Evolutionary conservation across 768 basidiomycete genomes (phyloP).

Genomic region (Pleurotus eryngii): DNA sequence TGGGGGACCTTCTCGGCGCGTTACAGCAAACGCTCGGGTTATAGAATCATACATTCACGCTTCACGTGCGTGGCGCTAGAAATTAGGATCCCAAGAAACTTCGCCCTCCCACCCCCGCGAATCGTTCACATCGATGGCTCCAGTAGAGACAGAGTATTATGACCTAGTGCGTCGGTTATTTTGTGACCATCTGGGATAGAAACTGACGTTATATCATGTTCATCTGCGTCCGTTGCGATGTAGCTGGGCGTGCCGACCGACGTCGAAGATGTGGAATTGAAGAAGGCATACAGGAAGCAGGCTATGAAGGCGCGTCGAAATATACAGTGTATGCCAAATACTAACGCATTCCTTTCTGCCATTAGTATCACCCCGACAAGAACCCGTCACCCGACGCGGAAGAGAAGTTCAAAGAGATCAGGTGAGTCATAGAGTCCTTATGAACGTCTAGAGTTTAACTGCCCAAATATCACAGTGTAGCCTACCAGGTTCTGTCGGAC

Average conservation of each 20-base stretch:
- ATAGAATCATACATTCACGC: no score
- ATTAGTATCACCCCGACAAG: conserved; percentile 92
- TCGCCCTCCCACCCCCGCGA: no score
- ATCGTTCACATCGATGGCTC: conserved; percentile 50
- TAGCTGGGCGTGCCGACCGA: conserved; percentile 73
- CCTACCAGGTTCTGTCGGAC: conserved; percentile 90
- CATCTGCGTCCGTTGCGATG: neutral
- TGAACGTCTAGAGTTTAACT: neutral
- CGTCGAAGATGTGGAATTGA: conserved; percentile 76
- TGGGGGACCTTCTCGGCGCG: no score
- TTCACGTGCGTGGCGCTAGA: no score
- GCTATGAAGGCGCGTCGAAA: conserved; percentile 76
- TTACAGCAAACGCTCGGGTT: no score
- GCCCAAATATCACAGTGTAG: conserved; percentile 56
- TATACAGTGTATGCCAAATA: neutral
- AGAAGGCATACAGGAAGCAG: conserved; percentile 93
- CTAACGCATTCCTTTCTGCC: neutral
- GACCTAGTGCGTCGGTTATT: conserved; percentile 55
- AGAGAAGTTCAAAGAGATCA: conserved; percentile 96
- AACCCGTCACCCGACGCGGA: conserved; percentile 91
- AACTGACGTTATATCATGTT: no score
- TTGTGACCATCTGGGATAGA: no score
- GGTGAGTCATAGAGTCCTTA: conserved; percentile 38
- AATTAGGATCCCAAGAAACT: no score
- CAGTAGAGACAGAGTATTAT: conserved; percentile 89